Conservation (phyloP, 352 stramenopile genomes). For the Phytophthora fragariae region DNA sequence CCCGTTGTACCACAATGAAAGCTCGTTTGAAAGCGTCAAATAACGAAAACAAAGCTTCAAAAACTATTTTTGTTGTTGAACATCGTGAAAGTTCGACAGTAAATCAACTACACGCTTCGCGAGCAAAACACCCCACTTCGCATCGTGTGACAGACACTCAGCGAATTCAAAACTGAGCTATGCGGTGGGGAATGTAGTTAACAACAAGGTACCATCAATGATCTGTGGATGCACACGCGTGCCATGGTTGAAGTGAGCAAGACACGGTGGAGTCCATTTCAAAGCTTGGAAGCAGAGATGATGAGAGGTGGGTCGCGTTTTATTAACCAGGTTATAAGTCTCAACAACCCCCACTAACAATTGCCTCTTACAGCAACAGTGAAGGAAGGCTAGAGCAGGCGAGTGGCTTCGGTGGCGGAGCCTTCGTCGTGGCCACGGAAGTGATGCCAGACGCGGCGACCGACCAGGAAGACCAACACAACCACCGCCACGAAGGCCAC, state of each 20-base stretch:
- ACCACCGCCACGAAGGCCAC: conserved; percentile 32
- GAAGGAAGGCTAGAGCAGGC: conserved; percentile 16
- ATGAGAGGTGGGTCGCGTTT: too few relatives aligned
- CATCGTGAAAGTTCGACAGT: too few relatives aligned
- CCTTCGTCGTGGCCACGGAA: conserved; percentile 29
- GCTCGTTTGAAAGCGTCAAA: neutral
- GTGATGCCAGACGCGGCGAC: conserved; percentile 34
- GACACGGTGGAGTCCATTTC: too few relatives aligned
- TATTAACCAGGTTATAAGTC: too few relatives aligned
- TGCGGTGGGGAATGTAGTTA: neutral
- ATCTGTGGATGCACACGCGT: neutral
- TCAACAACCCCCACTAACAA: too few relatives aligned
- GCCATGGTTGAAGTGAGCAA: neutral
- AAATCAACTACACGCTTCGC: neutral
- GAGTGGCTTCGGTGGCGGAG: conserved; percentile 23
- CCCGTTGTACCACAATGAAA: too few relatives aligned
- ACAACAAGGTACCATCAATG: neutral
- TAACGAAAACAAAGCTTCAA: too few relatives aligned
- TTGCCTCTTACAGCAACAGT: too few relatives aligned
- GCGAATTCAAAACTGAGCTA: conserved; percentile 26
- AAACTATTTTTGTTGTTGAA: too few relatives aligned
- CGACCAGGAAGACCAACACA: conserved; percentile 28
- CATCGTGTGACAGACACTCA: conserved; percentile 3
- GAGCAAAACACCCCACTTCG: neutral
- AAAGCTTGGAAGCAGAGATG: too few relatives aligned